Evolutionary conservation across 2,329 filamentous ascomycete species (phyloP), one percentile per base, ranked within the genome.

Genomic region (Epichloe amarillans): DNA sequence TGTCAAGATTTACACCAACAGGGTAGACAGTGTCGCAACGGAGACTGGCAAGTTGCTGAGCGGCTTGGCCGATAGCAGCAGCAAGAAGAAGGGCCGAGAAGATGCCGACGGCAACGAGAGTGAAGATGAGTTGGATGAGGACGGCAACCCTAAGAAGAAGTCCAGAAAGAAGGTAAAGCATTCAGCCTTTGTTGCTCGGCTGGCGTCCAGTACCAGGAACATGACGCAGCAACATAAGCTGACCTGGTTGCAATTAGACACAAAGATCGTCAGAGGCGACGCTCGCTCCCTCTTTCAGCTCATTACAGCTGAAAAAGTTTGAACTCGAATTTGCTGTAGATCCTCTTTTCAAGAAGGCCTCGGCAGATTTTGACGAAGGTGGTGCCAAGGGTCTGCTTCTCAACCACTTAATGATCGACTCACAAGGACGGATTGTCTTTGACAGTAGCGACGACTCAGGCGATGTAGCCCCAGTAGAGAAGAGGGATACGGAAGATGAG

Each of bases 1-100:
- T 64, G 93, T 98, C 63, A 98, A 98, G 72, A 97, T 98, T 62
- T 98, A 98, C 68, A 98, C 93, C 2, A 96, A 90, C 72, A 79
- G 93, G 75, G 90, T 98, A 47, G 93, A 98, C 71, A 97, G 91
- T 65, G 93, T 98, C 47, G 93, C 93, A 42, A 97, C 90, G 1
- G 93, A 98, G 69, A 98, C 93, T 0, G 91, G 91, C 48, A 95
- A 95, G 67, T 75, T 98, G 54, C 71, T 98, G 39, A 97, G 90
- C 67, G 93, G 93, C 52, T 73, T 98, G 54, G 91, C 93, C 21
- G 91, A 97, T 61, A 90, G 86, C 65, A 82, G 83, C 63, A 87
- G 78, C 55, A 88, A 84, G 59, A 85, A 82, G 54, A 82, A 79
- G 36, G 79, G 76, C 0, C 80, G 74, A 1, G 80, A 79, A 10